Evolutionary conservation across 2,329 filamentous ascomycete genomes (phyloP), one percentile per base, ranked within the genome.

Genomic region (Colletotrichum endophyticum): DNA sequence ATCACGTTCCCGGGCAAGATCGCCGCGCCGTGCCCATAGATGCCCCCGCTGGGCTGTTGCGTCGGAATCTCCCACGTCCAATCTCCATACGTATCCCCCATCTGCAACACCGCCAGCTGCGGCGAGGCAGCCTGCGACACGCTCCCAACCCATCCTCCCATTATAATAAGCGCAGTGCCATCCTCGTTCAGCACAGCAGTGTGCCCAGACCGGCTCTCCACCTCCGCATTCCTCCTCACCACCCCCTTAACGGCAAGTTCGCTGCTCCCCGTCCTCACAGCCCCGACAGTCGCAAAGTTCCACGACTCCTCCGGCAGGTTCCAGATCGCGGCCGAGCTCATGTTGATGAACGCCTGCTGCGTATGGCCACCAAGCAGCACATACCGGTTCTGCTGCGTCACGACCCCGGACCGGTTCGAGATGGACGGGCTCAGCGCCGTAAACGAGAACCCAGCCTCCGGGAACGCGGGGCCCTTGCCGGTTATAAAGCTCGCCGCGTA

Each of bases 91-190:
- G 93, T 93, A 76, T 93, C 90, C 8, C 94, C 95, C 73, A 98
- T 88, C 74, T 95, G 88, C 5, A 99, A 87, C 5, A 98, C 85
- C 0, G 92, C 94, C 30, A 99, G 87, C 82, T 98, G 95, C 2
- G 97, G 97, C 34, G 93, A 88, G 0, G 97, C 97, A 2, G 96
- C 91, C 36, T 92, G 94, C 11, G 87, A 89, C 0, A 94, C 89
- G 81, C 98, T 93, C 5, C 96, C 96, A 6, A 98, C 95, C 97
- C 97, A 99, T 2, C 97, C 97, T 25, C 97, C 97, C 76, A 96
- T 89, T 2, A 99, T 87, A 56, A 98, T 87, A 11, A 99, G 88
- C n/a, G 91, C 92, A 30, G 88, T 91, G 0, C 96, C 96, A 81
- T 98, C 95, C 69, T 94, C 91, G 32, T 92, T 95, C 6, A 98